Conservation (phyloP, 345 rosid species). For the Syzygium oleosum region DNA sequence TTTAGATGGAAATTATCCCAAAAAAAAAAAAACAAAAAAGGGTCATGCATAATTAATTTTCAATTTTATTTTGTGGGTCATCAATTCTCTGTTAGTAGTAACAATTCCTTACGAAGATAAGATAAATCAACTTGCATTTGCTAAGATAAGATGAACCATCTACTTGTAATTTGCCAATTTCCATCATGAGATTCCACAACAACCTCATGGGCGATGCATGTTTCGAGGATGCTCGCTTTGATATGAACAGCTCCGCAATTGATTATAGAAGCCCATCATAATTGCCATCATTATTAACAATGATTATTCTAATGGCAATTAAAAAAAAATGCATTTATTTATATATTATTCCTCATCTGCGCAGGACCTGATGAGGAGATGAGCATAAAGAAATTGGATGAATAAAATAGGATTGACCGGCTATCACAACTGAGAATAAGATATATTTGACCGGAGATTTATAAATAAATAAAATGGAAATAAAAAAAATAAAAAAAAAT, state of each 20-base stretch:
- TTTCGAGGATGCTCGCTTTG: not conserved
- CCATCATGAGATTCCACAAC: conserved; percentile 17
- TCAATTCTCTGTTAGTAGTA: not conserved
- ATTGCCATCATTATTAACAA: not conserved
- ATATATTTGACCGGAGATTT: conserved; percentile 12
- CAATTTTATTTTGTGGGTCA: not conserved
- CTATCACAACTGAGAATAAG: not conserved
- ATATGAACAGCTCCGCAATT: not conserved
- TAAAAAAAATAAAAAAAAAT: not conserved
- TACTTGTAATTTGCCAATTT: not conserved
- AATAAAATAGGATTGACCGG: conserved; percentile 26
- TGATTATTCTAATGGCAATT: not conserved
- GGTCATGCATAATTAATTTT: not conserved
- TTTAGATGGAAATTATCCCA: not conserved
- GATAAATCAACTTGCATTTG: not conserved
- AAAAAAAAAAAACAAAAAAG: not conserved
- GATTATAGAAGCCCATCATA: not conserved
- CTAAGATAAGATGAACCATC: not conserved
- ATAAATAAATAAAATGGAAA: not conserved
- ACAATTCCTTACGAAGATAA: not conserved
- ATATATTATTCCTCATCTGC: not conserved
- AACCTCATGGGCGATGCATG: not conserved
- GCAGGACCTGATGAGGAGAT: not conserved
- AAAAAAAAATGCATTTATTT: not conserved
- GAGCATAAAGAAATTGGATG: not conserved